Evolutionary conservation across 768 basidiomycete genomes (phyloP).

Genomic region (Tulasnella sp.): DNA sequence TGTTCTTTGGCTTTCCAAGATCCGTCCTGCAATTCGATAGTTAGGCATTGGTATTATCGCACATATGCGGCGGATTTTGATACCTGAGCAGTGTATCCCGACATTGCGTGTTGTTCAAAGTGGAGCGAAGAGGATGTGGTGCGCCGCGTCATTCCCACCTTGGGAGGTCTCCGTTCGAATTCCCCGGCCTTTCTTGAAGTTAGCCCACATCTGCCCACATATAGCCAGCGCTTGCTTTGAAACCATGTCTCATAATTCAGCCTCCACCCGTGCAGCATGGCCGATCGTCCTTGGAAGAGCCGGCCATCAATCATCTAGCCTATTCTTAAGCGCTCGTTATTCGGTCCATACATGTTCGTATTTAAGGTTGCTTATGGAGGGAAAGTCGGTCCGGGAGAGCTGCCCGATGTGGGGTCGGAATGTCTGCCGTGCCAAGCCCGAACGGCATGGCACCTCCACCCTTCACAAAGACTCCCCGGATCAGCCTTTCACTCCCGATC

Average conservation of each 20-base stretch:
- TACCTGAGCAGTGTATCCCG: background rate
- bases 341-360: no score
- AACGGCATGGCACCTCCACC: background rate
- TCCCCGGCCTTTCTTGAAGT: no score
- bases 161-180: no score
- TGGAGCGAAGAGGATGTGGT: background rate
- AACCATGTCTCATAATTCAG: background rate
- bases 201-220: no score
- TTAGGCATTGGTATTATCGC: no score
- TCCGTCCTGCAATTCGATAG: background rate
- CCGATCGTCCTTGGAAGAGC: no score
- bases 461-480: no score
- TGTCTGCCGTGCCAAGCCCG: background rate
- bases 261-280: no score
- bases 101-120: background rate
- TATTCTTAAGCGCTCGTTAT: no score
- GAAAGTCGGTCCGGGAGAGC: background rate
- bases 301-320: no score
- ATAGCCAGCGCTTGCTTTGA: no score
- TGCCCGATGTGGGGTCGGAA: background rate
- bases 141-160: background rate
- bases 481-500: background rate
- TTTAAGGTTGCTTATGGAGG: background rate
- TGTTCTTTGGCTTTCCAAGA: slow-evolving; percentile 19
- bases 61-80: background rate